These are phyloP conservation scores for Rhynchospora pubera DNA, from an alignment of 176 grass and related monocot species.

Conservation along the genomic window DNA sequence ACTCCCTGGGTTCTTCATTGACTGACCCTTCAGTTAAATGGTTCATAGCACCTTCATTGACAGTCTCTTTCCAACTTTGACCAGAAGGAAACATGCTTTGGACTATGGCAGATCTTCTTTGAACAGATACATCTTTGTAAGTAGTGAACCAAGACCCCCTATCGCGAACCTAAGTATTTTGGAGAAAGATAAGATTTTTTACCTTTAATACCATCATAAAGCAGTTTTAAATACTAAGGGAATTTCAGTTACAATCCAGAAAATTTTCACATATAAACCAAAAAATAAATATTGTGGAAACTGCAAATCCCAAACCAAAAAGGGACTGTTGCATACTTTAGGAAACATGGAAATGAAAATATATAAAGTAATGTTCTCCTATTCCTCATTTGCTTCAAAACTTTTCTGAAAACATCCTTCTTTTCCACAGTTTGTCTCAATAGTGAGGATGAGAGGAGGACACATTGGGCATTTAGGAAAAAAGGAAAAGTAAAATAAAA, in stretches of 20 bases:
- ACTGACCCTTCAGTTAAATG: conserved; percentile 16
- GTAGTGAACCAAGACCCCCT: conserved; percentile 75
- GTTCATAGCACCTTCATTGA: conserved; percentile 22
- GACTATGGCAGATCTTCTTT: conserved; percentile 55
- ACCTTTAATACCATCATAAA: neutral
- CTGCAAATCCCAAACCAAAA: neutral
- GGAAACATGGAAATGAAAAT: neutral
- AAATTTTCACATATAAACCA: neutral
- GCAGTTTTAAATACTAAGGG: neutral
- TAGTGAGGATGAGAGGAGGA: neutral
- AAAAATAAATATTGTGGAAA: neutral
- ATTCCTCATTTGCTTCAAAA: neutral
- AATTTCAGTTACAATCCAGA: neutral
- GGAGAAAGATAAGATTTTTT: neutral
- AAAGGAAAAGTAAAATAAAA: neutral
- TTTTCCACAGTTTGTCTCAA: neutral
- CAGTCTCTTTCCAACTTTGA: conserved; percentile 36
- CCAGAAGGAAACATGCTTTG: conserved; percentile 98
- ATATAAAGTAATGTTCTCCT: neutral
- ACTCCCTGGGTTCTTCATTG: conserved; percentile 28
- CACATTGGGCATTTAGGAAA: neutral
- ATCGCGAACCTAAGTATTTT: conserved; percentile 61
- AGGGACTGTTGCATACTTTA: neutral
- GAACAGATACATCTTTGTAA: conserved; percentile 68
- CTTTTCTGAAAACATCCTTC: too few relatives aligned